Percentiles rank a stretch among this genome's conserved stretches.
Evolutionary conservation across 768 basidiomycete genomes (phyloP).

Genomic region (Symmetrospora coprosmae): DNA sequence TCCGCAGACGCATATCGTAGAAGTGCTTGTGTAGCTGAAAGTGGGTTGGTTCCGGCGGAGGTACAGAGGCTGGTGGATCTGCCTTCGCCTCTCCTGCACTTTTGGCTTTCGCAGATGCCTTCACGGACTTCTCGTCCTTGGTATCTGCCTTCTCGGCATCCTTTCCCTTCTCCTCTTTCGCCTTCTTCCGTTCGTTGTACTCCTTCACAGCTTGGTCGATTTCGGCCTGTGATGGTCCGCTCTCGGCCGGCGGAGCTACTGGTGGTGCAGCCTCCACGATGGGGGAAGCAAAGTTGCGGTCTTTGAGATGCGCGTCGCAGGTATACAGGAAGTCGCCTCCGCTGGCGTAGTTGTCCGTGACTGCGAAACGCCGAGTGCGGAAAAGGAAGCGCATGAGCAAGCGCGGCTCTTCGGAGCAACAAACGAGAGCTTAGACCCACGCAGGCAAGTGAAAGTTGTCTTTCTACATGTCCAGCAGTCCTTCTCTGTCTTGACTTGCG

Average conservation of each 20-base stretch:
- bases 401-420: too few species aligned
- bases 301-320: constrained; percentile 12
- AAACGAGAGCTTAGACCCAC: too few species aligned
- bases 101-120: background rate
- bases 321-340: constrained; percentile 17
- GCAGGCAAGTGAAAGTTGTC: constrained; percentile 1
- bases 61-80: background rate
- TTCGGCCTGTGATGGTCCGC: constrained; percentile 2
- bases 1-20: background rate
- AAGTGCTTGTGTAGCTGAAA: constrained; percentile 14
- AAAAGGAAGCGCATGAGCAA: too few species aligned
- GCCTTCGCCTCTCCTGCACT: background rate
- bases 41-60: background rate
- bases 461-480: constrained; percentile 22
- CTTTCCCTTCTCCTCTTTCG: constrained; percentile 21
- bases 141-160: constrained; percentile 7
- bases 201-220: constrained; percentile 15
- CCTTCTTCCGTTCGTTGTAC: constrained; percentile 24
- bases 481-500: constrained; percentile 17
- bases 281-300: constrained; percentile 11
- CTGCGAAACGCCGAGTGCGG: too few species aligned
- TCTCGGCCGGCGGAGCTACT: background rate
- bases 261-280: background rate
- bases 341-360: constrained; percentile 14
- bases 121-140: background rate